Percentiles rank a stretch among this genome's conserved stretches.
Conservation (phyloP, 306 rosid species). For the Malus orientalis region DNA sequence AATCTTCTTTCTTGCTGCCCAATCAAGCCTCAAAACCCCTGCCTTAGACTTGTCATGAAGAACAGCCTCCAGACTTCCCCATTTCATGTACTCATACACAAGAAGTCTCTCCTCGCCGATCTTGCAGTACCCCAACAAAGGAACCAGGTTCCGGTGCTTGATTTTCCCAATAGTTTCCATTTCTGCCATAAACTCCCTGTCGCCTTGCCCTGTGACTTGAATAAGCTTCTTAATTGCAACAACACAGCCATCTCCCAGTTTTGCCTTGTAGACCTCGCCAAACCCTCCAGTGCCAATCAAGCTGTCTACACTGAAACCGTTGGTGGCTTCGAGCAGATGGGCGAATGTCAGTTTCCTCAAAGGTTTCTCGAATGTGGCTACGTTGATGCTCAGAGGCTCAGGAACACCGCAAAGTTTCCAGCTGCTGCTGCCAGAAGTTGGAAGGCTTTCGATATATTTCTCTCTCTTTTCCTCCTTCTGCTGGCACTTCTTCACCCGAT, state of each 20-base stretch:
- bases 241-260: slow-evolving; percentile 52
- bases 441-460: slow-evolving; percentile 57
- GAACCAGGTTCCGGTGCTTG: slow-evolving; percentile 73
- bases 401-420: slow-evolving; percentile 63
- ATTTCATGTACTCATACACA: slow-evolving; percentile 80
- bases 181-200: slow-evolving; percentile 83
- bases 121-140: slow-evolving; percentile 67
- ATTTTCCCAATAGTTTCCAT: slow-evolving; percentile 86
- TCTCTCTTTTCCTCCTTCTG: slow-evolving; percentile 36
- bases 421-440: slow-evolving; percentile 66
- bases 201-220: slow-evolving; percentile 70
- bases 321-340: slow-evolving; percentile 75
- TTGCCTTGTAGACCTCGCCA: slow-evolving; percentile 81
- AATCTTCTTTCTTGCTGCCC: slow-evolving; percentile 68
- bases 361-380: slow-evolving; percentile 73
- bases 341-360: slow-evolving; percentile 59
- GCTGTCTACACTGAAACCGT: slow-evolving; percentile 67
- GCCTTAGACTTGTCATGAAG: slow-evolving; percentile 46
- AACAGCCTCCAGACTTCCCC: slow-evolving; percentile 75
- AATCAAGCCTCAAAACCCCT: slow-evolving; percentile 40
- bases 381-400: slow-evolving; percentile 66
- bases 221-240: slow-evolving; percentile 82
- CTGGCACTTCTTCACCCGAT: slow-evolving; percentile 25
- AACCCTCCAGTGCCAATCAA: slow-evolving; percentile 79
- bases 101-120: slow-evolving; percentile 82